Base-by-base conservation (phyloP, 176 grass and related monocot genomes). In the Musa troglodytarum region DNA sequence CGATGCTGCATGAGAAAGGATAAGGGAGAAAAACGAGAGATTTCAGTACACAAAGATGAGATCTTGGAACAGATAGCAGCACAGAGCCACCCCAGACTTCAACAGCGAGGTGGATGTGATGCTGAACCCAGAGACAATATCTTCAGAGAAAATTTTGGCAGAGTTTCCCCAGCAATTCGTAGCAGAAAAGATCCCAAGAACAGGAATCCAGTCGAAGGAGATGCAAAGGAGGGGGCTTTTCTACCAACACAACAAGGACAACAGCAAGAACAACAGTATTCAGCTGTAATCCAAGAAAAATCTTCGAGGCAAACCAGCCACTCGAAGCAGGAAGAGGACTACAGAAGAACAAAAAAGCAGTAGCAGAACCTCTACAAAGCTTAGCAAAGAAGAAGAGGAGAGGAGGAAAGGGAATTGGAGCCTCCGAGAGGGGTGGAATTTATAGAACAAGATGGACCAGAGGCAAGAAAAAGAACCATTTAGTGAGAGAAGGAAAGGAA, bases 361-460 rank as follows among this genome's bases (percentile, higher is more conserved):
- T 1, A 73, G 78, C 69, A 73, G 69, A 73, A 24, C 58, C 49
- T 73, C 23, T 20, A 24, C 53, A 20, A 72, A 92, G 76, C 82
- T 76, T 85, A 86, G 71, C 74, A 81, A 78, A 68, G 86, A 75
- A 86, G 53, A 0, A 82, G 72, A 52, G 82, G 71, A 83, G 79
- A 76, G 78, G 82, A 86, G 84, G 90, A 92, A 98, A 98, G 94
- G 94, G 94, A 93, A 89, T 89, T 98, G 88, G 57, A 54, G 82
- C 82, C 7, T 85, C 12, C 82, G 84, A 76, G 74, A 73, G 80
- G 86, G 80, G 29, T 73, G 65, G 8, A 67, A 89, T 98, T 98
- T 98, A 93, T 98, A 98, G 79, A 72, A 51, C 20, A 53, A 78
- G 7, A 8, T 52, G n/a, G 61, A 21, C 34, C 34, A 43, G 34